Percentiles rank a stretch among this genome's conserved stretches.
Conservation (phyloP, 345 rosid genomes). For the Linum lewisii region DNA sequence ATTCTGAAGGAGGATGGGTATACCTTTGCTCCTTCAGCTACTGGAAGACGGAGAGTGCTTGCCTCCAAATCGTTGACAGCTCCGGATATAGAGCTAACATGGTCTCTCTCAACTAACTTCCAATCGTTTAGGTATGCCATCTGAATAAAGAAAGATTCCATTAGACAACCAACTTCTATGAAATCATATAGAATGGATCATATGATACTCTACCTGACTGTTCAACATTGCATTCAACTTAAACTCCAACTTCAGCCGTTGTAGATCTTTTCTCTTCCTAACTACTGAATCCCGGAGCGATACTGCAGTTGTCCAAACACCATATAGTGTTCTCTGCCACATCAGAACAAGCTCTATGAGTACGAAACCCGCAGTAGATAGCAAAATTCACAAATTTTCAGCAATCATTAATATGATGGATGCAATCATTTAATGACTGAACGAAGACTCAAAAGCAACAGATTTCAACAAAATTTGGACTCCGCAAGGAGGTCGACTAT, state of each 20-base stretch:
- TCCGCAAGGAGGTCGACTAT: too few relatives aligned
- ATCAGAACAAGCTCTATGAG: too few relatives aligned
- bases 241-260: conserved; percentile 59
- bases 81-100: conserved; percentile 60
- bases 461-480: too few relatives aligned
- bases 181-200: conserved; percentile 17
- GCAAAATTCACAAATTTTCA: too few relatives aligned
- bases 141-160: conserved; percentile 38
- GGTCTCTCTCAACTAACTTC: conserved; percentile 76
- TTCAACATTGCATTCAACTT: conserved; percentile 59
- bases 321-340: conserved; percentile 66
- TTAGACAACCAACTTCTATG: too few relatives aligned
- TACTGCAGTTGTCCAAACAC: conserved; percentile 69
- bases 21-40: conserved; percentile 83
- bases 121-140: conserved; percentile 72
- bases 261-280: conserved; percentile 55
- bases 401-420: too few relatives aligned
- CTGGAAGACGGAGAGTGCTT: conserved; percentile 79
- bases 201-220: conserved; percentile 61
- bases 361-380: neutral
- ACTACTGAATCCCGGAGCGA: conserved; percentile 58
- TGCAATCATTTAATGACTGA: too few relatives aligned
- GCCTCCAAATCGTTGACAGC: conserved; percentile 85
- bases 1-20: neutral
- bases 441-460: too few relatives aligned